A percentile compares a stretch with the other conserved stretches of the same genome.
phyloP scores from a whole-genome alignment of 768 basidiomycete genomes.

The Hericium erinaceus region DNA sequence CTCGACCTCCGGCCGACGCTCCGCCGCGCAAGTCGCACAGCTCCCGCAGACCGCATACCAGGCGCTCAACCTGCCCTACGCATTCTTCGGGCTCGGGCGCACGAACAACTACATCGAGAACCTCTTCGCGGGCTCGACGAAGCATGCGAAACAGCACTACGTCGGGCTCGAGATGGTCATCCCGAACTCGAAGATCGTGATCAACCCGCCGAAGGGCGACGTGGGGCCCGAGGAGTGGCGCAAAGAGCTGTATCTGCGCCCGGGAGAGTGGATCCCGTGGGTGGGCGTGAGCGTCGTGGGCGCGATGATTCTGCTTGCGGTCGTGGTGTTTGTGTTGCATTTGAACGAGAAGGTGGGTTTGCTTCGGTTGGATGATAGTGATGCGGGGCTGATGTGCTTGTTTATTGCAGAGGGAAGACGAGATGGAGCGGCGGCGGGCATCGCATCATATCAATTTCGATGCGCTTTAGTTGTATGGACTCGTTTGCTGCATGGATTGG shows the following conservation, averaged over 20 bases:
- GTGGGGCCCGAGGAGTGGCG: slow-evolving; percentile 56
- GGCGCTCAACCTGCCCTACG: slow-evolving; percentile 82
- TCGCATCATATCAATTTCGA: slow-evolving; percentile 99
- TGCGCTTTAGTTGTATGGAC: slow-evolving; percentile 48
- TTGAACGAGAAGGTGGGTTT: slow-evolving; percentile 80
- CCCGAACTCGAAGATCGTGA: slow-evolving; percentile 95
- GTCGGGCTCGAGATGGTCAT: slow-evolving; percentile 96
- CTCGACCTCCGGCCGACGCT: slow-evolving; percentile 79
- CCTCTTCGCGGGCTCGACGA: slow-evolving; percentile 88
- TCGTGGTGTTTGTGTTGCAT: slow-evolving; percentile 82
- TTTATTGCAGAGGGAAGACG: slow-evolving; percentile 73
- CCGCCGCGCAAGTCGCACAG: slow-evolving; percentile 93
- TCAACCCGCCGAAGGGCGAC: slow-evolving; percentile 59
- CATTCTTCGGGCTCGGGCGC: slow-evolving; percentile 92
- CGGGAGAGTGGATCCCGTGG: slow-evolving; percentile 97
- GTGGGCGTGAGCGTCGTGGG: slow-evolving; percentile 83
- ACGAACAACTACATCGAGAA: slow-evolving; percentile 99
- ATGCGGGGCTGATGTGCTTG: slow-evolving; percentile 7
- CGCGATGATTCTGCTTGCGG: slow-evolving; percentile 61
- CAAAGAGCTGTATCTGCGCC: slow-evolving; percentile 81
- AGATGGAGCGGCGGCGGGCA: slow-evolving; percentile 75
- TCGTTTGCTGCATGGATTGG: too few species aligned
- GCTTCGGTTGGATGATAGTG: background rate
- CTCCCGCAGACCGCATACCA: slow-evolving; percentile 91
- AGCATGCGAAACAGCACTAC: slow-evolving; percentile 59